phyloP scores from a whole-genome alignment of 306 rosid species.

The Quillaja saponaria region DNA sequence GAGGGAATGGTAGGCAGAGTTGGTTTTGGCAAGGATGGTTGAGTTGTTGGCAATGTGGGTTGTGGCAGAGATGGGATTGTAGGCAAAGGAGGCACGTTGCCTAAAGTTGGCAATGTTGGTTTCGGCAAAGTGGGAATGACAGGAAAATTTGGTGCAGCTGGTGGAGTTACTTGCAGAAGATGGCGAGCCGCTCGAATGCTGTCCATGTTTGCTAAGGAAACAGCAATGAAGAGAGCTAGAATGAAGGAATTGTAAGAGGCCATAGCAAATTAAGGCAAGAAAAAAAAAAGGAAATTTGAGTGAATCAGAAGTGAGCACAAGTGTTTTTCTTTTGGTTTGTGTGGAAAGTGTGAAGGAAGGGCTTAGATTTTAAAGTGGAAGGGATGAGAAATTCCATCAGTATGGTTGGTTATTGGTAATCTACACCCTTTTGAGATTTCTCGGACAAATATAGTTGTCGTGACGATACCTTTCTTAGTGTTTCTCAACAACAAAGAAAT shows the following conservation, averaged over 20 bases:
- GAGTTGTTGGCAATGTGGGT: constrained; percentile 19
- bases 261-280: constrained; percentile 13
- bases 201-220: constrained; percentile 32
- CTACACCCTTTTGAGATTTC: too few relatives aligned
- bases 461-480: too few relatives aligned
- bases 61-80: constrained; percentile 9
- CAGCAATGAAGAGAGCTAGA: constrained; percentile 27
- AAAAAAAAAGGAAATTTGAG: too few relatives aligned
- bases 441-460: too few relatives aligned
- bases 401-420: too few relatives aligned
- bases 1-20: background rate
- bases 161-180: constrained; percentile 23
- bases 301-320: too few relatives aligned
- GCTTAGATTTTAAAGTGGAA: too few relatives aligned
- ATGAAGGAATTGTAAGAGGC: constrained; percentile 29
- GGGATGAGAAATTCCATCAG: too few relatives aligned
- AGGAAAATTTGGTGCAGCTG: background rate
- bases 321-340: too few relatives aligned
- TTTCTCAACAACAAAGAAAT: too few relatives aligned
- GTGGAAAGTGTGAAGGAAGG: too few relatives aligned
- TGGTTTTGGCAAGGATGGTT: too few relatives aligned
- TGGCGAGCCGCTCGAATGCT: constrained; percentile 23
- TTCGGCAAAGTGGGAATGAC: background rate
- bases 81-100: constrained; percentile 19
- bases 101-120: constrained; percentile 2